Base-by-base conservation (phyloP, 2,329 filamentous ascomycete species). In the Dactylella cylindrospora region DNA sequence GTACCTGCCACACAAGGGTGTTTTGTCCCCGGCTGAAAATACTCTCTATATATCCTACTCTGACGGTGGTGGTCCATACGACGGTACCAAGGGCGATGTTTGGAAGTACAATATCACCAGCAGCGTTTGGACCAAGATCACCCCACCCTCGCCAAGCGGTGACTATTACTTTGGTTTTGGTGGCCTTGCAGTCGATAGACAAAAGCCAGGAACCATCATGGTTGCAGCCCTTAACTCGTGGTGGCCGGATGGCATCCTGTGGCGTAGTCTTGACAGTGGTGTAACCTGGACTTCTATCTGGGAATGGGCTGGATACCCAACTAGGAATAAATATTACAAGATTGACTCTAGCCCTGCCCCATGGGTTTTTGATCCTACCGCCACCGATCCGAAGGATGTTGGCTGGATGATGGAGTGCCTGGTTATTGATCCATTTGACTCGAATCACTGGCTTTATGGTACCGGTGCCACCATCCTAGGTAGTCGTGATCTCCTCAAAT, bases 381-480 rank as follows among this genome's bases (percentile, higher is more conserved):
- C 78, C 12, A 68, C 69, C 5, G 77, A 79, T 51, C 36, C 41
- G 10, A 79, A 80, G 70, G 73, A 74, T 23, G 70, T 83, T 2
- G 80, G 80, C 1, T 83, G 80, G 80, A 83, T 82, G 80, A 79
- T 82, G 6, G 80, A 83, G 66, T 72, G 76, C 0, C 70, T 83
- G 5, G 78, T 78, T 17, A 83, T 83, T 43, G 74, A 83, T 66
- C 80, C 80, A 0, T 74, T 76, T 20, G 79, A 83, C 66, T 80
- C 78, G 52, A 75, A 82, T 67, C 80, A 82, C 68, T 82, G 79
- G 78, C 71, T 82, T 0, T 83, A 83, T 54, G 79, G 78, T n/a
- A 83, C 80, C 0, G 80, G 80, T 2, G 70, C 76, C n/a, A 80
- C 78, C 0, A 70, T 80, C 36, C 79, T 76, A 29, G 78, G 78